phyloP scores from a whole-genome alignment of 495 filamentous ascomycete genomes.

The Coniosporium apollinis region DNA sequence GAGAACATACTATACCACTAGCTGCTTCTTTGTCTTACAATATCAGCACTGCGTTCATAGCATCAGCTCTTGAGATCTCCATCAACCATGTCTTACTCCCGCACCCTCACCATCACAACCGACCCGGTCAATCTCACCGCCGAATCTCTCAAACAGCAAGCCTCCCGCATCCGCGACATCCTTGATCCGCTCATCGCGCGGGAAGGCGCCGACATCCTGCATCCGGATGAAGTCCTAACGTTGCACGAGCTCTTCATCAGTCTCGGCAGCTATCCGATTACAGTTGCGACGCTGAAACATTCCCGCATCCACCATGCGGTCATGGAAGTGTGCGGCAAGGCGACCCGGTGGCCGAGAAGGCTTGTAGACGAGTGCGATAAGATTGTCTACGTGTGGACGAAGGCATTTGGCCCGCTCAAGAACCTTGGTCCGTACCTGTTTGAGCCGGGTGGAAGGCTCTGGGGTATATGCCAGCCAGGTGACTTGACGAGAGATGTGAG shows the following conservation, averaged over 20 bases:
- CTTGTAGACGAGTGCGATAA: slow-evolving; percentile 21
- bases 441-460: slow-evolving; percentile 17
- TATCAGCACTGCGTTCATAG: too few relatives aligned
- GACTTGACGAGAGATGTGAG: slow-evolving; percentile 14
- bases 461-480: slow-evolving; percentile 14
- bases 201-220: slow-evolving; percentile 19
- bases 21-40: too few relatives aligned
- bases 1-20: too few relatives aligned
- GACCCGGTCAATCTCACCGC: too few relatives aligned
- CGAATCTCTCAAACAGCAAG: slow-evolving; percentile 8
- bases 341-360: slow-evolving; percentile 22
- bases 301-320: slow-evolving; percentile 24
- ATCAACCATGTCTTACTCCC: too few relatives aligned
- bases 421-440: slow-evolving; percentile 15
- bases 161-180: slow-evolving; percentile 23
- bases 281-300: slow-evolving; percentile 11
- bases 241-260: slow-evolving; percentile 20
- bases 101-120: too few relatives aligned
- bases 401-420: slow-evolving; percentile 15
- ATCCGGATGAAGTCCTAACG: slow-evolving; percentile 18
- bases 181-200: slow-evolving; percentile 23
- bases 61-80: too few relatives aligned
- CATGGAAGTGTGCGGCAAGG: slow-evolving; percentile 15
- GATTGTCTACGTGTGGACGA: slow-evolving; percentile 15
- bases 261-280: slow-evolving; percentile 10